Base-by-base conservation (phyloP, 192 early-diverging fungal species). In the Glomus cerebriforme region DNA sequence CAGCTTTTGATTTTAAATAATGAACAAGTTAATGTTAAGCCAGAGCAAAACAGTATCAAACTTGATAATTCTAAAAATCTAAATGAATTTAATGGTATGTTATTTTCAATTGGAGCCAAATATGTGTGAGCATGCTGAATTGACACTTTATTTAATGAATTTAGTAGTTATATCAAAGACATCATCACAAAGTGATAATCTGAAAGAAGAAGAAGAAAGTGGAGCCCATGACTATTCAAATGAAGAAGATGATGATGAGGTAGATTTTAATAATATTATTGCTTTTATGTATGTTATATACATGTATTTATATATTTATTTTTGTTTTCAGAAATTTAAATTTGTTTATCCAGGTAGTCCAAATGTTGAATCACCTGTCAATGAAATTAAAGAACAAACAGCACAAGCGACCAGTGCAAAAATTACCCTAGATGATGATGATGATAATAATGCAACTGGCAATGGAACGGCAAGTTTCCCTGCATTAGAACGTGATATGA, bases 391-490 rank as follows among this genome's bases (percentile, higher is more conserved):
- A 66, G 66, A 68, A 35, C 9, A 19, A n/a, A 35, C 66, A 9
- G 27, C 4, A 22, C 32, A n/a, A 68, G 1, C 34, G 12, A 27
- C 63, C 1, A 24, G 26, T 31, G 31, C 12, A 31, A 65, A 31
- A 26, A 32, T 29, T 65, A 65, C 27, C 6, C 19, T 22, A 37
- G 35, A 17, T 26, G 66, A 39, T 37, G 66, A 37, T 68, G 19
- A n/a, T 39, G 19, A 68, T 32, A 65, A 7, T 31, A 32, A 29
- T 31, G 32, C 17, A 68, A 39, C 5, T 37, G 19, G 66, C 7
- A 68, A 68, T 2, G 66, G 66, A 39, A 68, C n/a, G n/a, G 31
- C 66, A 68, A 29, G 26, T 65, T 31, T 65, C 31, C 63, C 32
- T 5, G 29, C 26, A 13, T 68, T 68, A n/a, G 66, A 37, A 10